Base-by-base conservation (phyloP, 805 yeast genomes). In the Candida manassasensis region DNA sequence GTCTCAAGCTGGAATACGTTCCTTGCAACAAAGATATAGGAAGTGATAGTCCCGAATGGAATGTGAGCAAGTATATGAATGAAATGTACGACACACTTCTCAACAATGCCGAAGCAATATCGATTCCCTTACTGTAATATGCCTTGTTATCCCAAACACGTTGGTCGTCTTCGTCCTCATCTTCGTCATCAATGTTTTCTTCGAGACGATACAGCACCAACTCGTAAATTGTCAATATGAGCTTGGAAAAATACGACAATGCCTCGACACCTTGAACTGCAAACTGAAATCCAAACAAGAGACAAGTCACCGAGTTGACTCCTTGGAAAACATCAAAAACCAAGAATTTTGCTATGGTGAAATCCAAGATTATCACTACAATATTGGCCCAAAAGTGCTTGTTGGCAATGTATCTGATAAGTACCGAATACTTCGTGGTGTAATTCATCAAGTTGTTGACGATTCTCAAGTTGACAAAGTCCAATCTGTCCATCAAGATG, bases 281-380 rank as follows among this genome's bases (percentile, higher is more conserved):
- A 50, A 81, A 81, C 49, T 85, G 93, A 53, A 85, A 80, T 1
- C 88, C 89, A 54, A 85, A 80, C 35, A 81, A 67, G 27, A 84
- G 60, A 45, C 77, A 77, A 3, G 76, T 69, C 30, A 77, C 73
- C 13, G 84, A 59, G 36, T 63, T 77, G 44, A 61, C 60, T 24
- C 71, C 71, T 36, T 65, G 68, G 42, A 74, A 74, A 1, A 74
- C 66, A 42, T 71, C 75, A 43, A 75, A 74, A n/a, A 79, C 70
- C 46, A 84, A 73, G 17, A 71, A 59, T 33, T 64, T 64, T 19
- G 84, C 74, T 39, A 79, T 56, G 15, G 59, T 49, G 41, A 69
- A 61, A 57, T 86, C 93, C 8, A 73, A 42, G 3, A 57, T 49
- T 3, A 74, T 53, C 29, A 82, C 68, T 1, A 71, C 27, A 0